Conservation (phyloP, 2,329 filamentous ascomycete species). For the Fusarium oxysporum region DNA sequence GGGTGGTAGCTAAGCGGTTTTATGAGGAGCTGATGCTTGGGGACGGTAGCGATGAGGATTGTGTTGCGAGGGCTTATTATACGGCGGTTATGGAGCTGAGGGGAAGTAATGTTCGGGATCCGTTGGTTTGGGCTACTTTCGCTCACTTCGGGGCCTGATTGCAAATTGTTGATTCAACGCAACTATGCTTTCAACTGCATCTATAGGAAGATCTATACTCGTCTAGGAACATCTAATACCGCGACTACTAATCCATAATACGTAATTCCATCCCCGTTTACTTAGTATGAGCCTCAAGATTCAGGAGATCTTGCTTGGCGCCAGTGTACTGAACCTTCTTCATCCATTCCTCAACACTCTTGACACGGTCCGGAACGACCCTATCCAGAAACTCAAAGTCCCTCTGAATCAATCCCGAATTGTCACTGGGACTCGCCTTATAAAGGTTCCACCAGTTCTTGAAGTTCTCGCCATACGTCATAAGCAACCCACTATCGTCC, state of each 20-base stretch:
- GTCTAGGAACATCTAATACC: rapidly evolving
- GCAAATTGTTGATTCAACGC: rapidly evolving
- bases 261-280: rapidly evolving
- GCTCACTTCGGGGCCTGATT: not conserved
- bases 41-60: rapidly evolving
- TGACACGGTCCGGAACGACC: not conserved
- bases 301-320: rapidly evolving
- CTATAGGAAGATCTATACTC: not conserved
- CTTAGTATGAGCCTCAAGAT: not conserved
- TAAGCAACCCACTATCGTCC: not conserved
- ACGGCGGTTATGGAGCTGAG: not conserved
- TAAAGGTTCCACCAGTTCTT: not conserved
- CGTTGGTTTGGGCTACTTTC: not conserved
- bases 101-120: rapidly evolving
- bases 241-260: not conserved
- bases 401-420: not conserved
- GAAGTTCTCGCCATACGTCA: not conserved
- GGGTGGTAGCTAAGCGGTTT: rapidly evolving
- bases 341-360: not conserved
- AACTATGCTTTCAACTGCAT: not conserved
- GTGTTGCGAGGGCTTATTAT: not conserved
- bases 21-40: not conserved
- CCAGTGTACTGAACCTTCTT: not conserved
- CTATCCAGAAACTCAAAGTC: not conserved
- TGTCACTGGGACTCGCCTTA: not conserved